Evolutionary conservation across 2,329 filamentous ascomycete genomes (phyloP).

Genomic region (Penicillium sp.): DNA sequence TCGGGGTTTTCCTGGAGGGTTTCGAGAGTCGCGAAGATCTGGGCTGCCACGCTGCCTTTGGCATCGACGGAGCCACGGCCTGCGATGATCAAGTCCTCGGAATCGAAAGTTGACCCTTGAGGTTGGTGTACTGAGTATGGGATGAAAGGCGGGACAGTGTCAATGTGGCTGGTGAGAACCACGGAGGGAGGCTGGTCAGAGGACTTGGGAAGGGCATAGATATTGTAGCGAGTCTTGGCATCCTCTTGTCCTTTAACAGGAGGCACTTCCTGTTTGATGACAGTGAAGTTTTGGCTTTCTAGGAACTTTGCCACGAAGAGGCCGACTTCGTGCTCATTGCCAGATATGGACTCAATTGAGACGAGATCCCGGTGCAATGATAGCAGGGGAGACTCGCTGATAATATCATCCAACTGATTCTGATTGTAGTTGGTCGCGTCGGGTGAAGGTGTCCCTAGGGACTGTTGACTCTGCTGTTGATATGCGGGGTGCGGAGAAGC

Average conservation of each 20-base stretch:
- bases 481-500: slow-evolving; percentile 34
- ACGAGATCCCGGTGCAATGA: slow-evolving; percentile 75
- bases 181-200: slow-evolving; percentile 26
- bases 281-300: slow-evolving; percentile 59
- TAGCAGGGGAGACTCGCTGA: slow-evolving; percentile 58
- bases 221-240: slow-evolving; percentile 64
- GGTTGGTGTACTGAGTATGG: slow-evolving; percentile 53
- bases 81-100: slow-evolving; percentile 39
- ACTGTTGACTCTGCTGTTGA: slow-evolving; percentile 19
- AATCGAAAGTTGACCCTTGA: slow-evolving; percentile 5
- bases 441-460: slow-evolving; percentile 11
- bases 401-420: slow-evolving; percentile 35
- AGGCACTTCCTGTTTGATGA: slow-evolving; percentile 57
- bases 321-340: slow-evolving; percentile 69
- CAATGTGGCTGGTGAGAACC: slow-evolving; percentile 72
- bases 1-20: slow-evolving; percentile 44
- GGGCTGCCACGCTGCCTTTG: slow-evolving; percentile 49
- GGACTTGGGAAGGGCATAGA: slow-evolving; percentile 63
- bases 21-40: slow-evolving; percentile 47
- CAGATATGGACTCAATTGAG: slow-evolving; percentile 70
- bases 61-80: slow-evolving; percentile 51
- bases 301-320: slow-evolving; percentile 70
- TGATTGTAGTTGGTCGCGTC: slow-evolving; percentile 2
- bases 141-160: slow-evolving; percentile 60
- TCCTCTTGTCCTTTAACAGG: slow-evolving; percentile 16